These are phyloP conservation scores for Paecilomyces sp. DNA, from an alignment of 2,329 filamentous ascomycete genomes.

Conservation along the genomic window DNA sequence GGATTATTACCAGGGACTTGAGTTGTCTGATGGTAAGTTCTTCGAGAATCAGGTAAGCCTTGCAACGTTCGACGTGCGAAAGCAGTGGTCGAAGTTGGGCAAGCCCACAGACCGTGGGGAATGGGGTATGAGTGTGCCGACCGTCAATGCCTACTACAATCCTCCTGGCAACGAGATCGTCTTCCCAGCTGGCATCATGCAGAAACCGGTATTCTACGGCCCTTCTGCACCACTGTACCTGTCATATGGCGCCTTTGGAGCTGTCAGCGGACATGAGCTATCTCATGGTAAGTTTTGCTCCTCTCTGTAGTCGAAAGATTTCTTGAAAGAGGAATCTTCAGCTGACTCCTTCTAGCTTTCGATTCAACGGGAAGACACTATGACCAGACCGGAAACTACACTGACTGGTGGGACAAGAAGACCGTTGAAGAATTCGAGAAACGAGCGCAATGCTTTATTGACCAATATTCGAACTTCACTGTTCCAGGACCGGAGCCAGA, in stretches of 20 bases:
- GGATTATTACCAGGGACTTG: conserved; percentile 50
- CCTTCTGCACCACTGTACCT: conserved; percentile 55
- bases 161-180: conserved; percentile 60
- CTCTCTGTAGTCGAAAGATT: not conserved
- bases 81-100: conserved; percentile 52
- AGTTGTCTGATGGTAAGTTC: conserved; percentile 45
- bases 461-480: conserved; percentile 59
- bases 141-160: conserved; percentile 62
- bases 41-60: conserved; percentile 53
- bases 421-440: conserved; percentile 54
- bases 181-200: conserved; percentile 64
- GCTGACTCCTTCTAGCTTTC: conserved; percentile 41
- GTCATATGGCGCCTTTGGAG: conserved; percentile 62
- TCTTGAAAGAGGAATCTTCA: not conserved
- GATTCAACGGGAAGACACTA: conserved; percentile 60
- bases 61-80: conserved; percentile 40
- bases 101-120: conserved; percentile 54
- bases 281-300: conserved; percentile 44
- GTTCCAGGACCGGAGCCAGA: conserved; percentile 45
- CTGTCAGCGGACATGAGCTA: conserved; percentile 61
- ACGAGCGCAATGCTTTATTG: conserved; percentile 57
- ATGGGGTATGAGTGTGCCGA: conserved; percentile 56
- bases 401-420: conserved; percentile 58
- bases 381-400: conserved; percentile 58
- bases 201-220: conserved; percentile 59